Percentiles rank a stretch among this genome's conserved stretches.
Conservation (phyloP, 2,329 filamentous ascomycete genomes). For the Ophiocordyceps camponoti-floridani region DNA sequence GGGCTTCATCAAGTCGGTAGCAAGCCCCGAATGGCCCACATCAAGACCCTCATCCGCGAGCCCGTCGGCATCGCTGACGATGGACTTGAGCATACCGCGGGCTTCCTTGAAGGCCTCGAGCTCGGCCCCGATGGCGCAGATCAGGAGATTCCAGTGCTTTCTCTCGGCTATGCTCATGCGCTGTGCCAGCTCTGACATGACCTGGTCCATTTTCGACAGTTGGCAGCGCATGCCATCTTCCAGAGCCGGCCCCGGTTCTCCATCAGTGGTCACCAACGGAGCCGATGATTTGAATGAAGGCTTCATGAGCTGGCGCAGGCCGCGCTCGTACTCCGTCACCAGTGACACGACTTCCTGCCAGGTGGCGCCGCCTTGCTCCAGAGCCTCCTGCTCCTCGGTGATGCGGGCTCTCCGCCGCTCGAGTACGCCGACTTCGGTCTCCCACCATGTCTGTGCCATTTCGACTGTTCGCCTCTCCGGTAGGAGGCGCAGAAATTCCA, state of each 20-base stretch:
- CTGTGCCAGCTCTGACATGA: constrained; percentile 36
- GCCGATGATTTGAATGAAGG: constrained; percentile 4
- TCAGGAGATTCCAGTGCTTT: constrained; percentile 54
- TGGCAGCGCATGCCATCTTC: constrained; percentile 25
- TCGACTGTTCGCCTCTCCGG: constrained; percentile 47
- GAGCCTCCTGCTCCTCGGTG: constrained; percentile 41
- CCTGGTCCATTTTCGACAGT: constrained; percentile 35
- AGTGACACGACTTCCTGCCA: constrained; percentile 46
- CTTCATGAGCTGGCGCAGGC: constrained; percentile 38
- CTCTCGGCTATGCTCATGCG: constrained; percentile 36
- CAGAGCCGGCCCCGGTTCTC: constrained; percentile 12
- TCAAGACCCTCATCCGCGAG: constrained; percentile 1
- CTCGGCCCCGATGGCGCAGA: constrained; percentile 60
- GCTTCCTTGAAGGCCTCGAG: constrained; percentile 48
- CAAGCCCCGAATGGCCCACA: not conserved
- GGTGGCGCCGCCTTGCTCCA: constrained; percentile 47
- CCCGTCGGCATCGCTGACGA: constrained; percentile 2
- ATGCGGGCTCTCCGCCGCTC: constrained; percentile 36
- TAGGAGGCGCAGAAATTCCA: constrained; percentile 41
- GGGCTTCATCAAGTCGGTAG: not conserved
- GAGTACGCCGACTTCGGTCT: constrained; percentile 39
- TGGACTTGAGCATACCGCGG: constrained; percentile 29
- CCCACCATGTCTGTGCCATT: constrained; percentile 57
- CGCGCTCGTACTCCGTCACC: constrained; percentile 46
- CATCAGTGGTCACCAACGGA: constrained; percentile 9